A percentile compares a stretch with the other conserved stretches of the same genome.
Evolutionary conservation across 495 filamentous ascomycete genomes (phyloP).

Genomic region (Penicillium soppii): DNA sequence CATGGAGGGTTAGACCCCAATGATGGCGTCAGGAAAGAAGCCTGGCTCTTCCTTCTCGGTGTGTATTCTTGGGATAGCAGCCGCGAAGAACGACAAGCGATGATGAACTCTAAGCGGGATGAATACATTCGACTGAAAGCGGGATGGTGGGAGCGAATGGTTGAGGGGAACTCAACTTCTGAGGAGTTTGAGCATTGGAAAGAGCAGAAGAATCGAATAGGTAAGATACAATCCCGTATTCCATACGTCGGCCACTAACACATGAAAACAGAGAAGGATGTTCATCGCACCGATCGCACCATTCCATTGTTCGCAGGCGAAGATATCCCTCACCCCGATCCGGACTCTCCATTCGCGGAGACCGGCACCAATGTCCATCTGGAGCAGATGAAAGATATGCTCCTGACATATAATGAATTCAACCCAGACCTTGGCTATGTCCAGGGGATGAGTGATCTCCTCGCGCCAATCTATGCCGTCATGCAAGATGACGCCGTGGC

Average conservation of each 20-base stretch:
- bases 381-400: constrained; percentile 99
- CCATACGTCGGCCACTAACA: constrained; percentile 1
- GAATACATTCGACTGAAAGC: constrained; percentile 93
- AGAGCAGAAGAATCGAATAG: constrained; percentile 89
- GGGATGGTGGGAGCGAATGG: constrained; percentile 92
- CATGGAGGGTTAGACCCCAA: constrained; percentile 89
- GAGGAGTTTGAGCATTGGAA: constrained; percentile 92
- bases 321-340: constrained; percentile 97
- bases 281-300: constrained; percentile 91
- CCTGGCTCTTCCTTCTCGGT: constrained; percentile 91
- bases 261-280: constrained; percentile 79
- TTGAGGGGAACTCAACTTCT: constrained; percentile 71
- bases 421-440: constrained; percentile 93
- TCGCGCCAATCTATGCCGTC: constrained; percentile 94
- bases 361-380: constrained; percentile 94
- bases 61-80: constrained; percentile 90
- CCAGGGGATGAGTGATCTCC: constrained; percentile 96
- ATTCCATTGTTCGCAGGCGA: constrained; percentile 94
- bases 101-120: constrained; percentile 82
- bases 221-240: constrained; percentile 49
- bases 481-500: constrained; percentile 95
- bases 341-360: constrained; percentile 89
- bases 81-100: constrained; percentile 72
- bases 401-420: constrained; percentile 96
- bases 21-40: constrained; percentile 91